A percentile compares a stretch with the other conserved stretches of the same genome.
Conservation (phyloP, 116 monocot species). For the Zostera marina region DNA sequence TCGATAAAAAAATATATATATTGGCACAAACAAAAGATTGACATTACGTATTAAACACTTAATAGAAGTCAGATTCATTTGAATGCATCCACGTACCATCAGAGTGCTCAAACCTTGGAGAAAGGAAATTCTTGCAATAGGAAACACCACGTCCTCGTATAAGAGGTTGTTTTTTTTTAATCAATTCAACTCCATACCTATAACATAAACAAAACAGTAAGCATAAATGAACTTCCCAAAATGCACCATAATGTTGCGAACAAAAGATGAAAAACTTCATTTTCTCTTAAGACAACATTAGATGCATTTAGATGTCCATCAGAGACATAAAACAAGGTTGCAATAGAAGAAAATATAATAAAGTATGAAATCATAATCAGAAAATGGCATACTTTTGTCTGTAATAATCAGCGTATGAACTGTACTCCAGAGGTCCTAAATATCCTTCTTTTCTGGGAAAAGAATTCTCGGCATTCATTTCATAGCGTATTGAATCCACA, state of each 20-base stretch:
- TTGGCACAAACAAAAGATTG: too few species aligned
- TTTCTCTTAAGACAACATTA: conserved; percentile 19
- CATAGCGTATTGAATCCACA: conserved; percentile 71
- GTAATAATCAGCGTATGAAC: conserved; percentile 96
- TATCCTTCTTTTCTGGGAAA: conserved; percentile 96
- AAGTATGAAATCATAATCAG: not conserved
- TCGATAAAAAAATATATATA: not conserved
- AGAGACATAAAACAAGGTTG: conserved; percentile 5
- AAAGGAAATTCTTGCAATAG: conserved; percentile 97
- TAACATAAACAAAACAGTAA: conserved; percentile 8
- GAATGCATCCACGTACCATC: conserved; percentile 40
- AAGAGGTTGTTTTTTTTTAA: conserved; percentile 84
- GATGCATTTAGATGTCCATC: conserved; percentile 24
- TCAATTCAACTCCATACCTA: conserved; percentile 88
- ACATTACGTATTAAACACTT: too few species aligned
- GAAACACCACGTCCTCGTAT: conserved; percentile 92
- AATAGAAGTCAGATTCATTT: too few species aligned
- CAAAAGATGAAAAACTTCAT: conserved; percentile 11
- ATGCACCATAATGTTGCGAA: conserved; percentile 19
- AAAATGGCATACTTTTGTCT: conserved; percentile 60
- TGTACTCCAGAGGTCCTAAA: conserved; percentile 84
- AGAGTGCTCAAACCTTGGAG: conserved; percentile 90
- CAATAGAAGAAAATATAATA: not conserved
- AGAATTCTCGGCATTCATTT: conserved; percentile 95
- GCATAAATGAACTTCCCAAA: conserved; percentile 11